A percentile compares a stretch with the other conserved stretches of the same genome.
Evolutionary conservation across 805 yeast species (phyloP).

Genomic region (Candida berthetii): DNA sequence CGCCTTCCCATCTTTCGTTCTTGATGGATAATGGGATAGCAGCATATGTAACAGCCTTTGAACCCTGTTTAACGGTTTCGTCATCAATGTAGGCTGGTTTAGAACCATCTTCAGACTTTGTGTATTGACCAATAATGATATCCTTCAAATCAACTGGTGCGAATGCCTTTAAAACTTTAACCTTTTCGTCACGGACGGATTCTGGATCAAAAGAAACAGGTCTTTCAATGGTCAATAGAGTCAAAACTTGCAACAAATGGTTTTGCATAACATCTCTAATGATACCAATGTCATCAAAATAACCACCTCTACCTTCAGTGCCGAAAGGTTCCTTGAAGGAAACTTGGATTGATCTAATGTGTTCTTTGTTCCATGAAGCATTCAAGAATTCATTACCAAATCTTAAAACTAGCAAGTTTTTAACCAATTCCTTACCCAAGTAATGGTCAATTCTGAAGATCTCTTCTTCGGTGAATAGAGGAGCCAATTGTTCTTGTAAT

Average conservation of each 20-base stretch:
- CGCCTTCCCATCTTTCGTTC: conserved; percentile 98
- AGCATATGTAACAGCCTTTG: conserved; percentile 90
- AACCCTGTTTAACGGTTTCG: conserved; percentile 73
- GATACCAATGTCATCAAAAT: conserved; percentile 91
- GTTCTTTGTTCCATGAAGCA: conserved; percentile 85
- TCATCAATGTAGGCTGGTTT: conserved; percentile 93
- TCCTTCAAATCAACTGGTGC: conserved; percentile 59
- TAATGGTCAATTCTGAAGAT: conserved; percentile 95
- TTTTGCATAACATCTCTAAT: conserved; percentile 98
- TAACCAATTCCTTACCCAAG: conserved; percentile 96
- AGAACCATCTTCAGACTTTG: conserved; percentile 73
- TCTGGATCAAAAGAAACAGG: conserved; percentile 91
- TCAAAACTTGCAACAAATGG: conserved; percentile 88
- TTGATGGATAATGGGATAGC: conserved; percentile 73
- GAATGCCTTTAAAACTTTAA: conserved; percentile 80
- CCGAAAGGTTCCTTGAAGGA: conserved; percentile 98
- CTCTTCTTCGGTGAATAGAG: conserved; percentile 87
- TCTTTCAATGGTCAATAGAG: conserved; percentile 91
- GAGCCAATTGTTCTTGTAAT: conserved; percentile 72
- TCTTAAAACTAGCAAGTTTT: conserved; percentile 82
- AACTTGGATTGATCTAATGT: conserved; percentile 76
- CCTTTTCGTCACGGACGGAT: conserved; percentile 94
- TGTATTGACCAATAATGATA: conserved; percentile 84
- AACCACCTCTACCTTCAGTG: conserved; percentile 98
- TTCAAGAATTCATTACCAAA: conserved; percentile 85